These are phyloP conservation scores for Taiwanofungus camphoratus DNA, from an alignment of 1,284 basidiomycete species.

Conservation along the genomic window DNA sequence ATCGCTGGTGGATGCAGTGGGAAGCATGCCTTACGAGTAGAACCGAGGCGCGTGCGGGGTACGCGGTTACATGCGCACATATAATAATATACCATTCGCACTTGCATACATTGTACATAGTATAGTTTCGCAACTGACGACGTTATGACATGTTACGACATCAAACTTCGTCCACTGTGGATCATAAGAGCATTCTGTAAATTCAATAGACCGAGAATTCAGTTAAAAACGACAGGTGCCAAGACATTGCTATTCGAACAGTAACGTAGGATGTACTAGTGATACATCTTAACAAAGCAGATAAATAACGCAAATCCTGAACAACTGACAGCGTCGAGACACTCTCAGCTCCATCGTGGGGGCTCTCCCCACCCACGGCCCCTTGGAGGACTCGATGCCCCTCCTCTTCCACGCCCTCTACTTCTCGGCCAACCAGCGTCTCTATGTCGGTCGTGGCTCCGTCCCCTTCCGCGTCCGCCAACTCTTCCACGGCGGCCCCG, in stretches of 20 bases:
- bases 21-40: conserved; percentile 82
- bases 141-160: neutral
- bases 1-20: conserved; percentile 61
- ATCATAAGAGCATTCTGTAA: too few species aligned
- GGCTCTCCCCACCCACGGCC: conserved; percentile 18
- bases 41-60: neutral
- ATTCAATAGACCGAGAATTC: neutral
- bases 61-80: neutral
- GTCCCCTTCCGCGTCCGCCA: conserved; percentile 32
- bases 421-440: conserved; percentile 52
- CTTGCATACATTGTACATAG: neutral
- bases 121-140: too few species aligned
- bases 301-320: neutral
- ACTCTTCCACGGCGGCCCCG: conserved; percentile 18
- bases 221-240: neutral
- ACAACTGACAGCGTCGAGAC: neutral
- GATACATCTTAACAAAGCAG: neutral
- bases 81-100: conserved; percentile 11
- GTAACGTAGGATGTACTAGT: neutral
- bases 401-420: conserved; percentile 21
- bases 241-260: neutral
- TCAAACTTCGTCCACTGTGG: too few species aligned
- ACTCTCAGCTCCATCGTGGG: conserved; percentile 12
- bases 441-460: conserved; percentile 34
- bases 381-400: conserved; percentile 12